A percentile compares a stretch with the other conserved stretches of the same genome.
Conservation (phyloP, 2,329 filamentous ascomycete species). For the Phaeosphaeria sp. region DNA sequence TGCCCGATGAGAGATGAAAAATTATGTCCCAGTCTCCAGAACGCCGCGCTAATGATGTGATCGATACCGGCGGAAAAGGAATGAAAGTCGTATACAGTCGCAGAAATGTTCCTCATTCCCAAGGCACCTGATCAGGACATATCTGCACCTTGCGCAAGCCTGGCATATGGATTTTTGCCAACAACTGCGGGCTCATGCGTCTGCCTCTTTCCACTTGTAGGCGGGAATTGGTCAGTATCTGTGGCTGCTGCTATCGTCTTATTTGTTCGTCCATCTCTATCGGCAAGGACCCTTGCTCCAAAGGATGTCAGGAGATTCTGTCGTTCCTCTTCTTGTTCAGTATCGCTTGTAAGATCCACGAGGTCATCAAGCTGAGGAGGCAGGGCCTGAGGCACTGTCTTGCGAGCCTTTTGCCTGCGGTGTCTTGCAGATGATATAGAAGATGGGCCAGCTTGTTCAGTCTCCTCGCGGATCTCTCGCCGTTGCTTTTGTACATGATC, state of each 20-base stretch:
- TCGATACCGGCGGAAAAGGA: neutral
- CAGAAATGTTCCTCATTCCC: neutral
- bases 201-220: neutral
- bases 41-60: neutral
- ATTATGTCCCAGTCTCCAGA: neutral
- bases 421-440: neutral
- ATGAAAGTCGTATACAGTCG: neutral
- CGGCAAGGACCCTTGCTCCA: conserved; percentile 6
- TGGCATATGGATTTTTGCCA: conserved; percentile 4
- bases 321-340: conserved; percentile 16
- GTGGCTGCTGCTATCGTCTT: neutral
- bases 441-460: neutral
- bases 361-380: conserved; percentile 1
- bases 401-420: conserved; percentile 1
- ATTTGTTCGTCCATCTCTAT: neutral
- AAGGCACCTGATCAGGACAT: neutral
- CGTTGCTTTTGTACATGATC: neutral
- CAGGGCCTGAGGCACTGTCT: neutral
- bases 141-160: neutral
- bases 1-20: neutral
- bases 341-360: conserved; percentile 27
- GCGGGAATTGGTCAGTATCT: neutral
- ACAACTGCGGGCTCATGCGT: neutral
- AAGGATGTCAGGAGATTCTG: conserved; percentile 19
- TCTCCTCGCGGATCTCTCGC: neutral